Evolutionary conservation across 352 stramenopile genomes (phyloP).

Genomic region (Pythium rhizo-oryzae): DNA sequence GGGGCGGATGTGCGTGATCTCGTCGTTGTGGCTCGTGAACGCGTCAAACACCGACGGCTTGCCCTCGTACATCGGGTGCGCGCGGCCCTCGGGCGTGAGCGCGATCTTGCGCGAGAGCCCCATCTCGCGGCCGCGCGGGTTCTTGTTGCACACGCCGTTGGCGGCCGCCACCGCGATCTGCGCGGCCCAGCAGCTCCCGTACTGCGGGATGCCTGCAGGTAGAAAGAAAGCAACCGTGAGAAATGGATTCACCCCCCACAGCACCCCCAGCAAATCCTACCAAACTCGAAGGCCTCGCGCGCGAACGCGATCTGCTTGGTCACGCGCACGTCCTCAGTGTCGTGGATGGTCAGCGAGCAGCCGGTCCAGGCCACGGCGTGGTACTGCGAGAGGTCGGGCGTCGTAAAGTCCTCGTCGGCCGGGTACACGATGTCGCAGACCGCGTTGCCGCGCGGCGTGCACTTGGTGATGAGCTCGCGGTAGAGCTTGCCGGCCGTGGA

Average conservation of each 20-base stretch:
- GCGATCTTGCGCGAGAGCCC: conserved; percentile 78
- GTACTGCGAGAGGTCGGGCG: conserved; percentile 67
- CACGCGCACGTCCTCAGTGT: conserved; percentile 57
- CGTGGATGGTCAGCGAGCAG: conserved; percentile 75
- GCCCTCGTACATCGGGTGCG: conserved; percentile 82
- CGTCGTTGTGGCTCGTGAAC: conserved; percentile 84
- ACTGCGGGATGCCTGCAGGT: conserved; percentile 61
- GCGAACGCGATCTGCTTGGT: conserved; percentile 77
- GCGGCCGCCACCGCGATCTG: conserved; percentile 78
- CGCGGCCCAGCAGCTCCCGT: conserved; percentile 80
- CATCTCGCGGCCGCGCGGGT: conserved; percentile 76
- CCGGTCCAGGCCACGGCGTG: conserved; percentile 80
- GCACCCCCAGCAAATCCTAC: conserved; percentile 24
- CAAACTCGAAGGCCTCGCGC: conserved; percentile 64
- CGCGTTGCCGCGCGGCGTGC: conserved; percentile 50
- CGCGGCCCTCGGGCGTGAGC: conserved; percentile 69
- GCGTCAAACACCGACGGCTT: conserved; percentile 81
- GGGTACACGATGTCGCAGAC: conserved; percentile 69
- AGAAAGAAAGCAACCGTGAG: neutral
- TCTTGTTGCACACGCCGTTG: conserved; percentile 61
- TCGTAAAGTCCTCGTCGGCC: conserved; percentile 64
- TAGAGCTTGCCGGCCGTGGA: conserved; percentile 77
- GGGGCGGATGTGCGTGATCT: conserved; percentile 73
- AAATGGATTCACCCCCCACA: neutral
- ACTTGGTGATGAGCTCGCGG: conserved; percentile 60